These are phyloP conservation scores for Gastroboletus turbinatus DNA, from an alignment of 1,284 basidiomycete species.

Conservation along the genomic window DNA sequence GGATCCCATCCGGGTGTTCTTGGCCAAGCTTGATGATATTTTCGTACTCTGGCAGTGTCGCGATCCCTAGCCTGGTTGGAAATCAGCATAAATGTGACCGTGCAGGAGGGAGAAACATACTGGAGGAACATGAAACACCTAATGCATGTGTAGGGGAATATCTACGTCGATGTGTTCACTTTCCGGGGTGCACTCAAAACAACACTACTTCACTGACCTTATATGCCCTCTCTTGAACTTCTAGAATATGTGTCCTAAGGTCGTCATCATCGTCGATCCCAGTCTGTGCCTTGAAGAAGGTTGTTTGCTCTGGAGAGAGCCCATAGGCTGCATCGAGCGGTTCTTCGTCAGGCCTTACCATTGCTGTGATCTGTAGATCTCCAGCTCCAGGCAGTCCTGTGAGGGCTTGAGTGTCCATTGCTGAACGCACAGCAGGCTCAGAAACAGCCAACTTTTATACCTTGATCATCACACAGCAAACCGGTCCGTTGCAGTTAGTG, in stretches of 20 bases:
- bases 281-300: constrained; percentile 27
- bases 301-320: constrained; percentile 18
- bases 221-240: constrained; percentile 19
- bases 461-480: not conserved
- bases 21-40: constrained; percentile 20
- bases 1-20: constrained; percentile 19
- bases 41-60: constrained; percentile 14
- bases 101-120: not conserved
- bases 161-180: constrained; percentile 2
- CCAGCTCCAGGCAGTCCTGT: not conserved
- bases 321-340: constrained; percentile 5
- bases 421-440: not conserved
- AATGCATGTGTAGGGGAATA: constrained; percentile 24
- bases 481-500: not conserved
- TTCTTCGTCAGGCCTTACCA: not conserved
- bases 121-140: constrained; percentile 16
- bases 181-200: not conserved
- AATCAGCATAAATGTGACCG: not conserved
- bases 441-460: not conserved
- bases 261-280: constrained; percentile 19
- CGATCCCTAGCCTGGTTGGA: constrained; percentile 14
- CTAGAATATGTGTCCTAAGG: constrained; percentile 21
- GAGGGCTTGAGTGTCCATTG: constrained; percentile 8
- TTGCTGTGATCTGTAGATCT: not conserved
- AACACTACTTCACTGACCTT: constrained; percentile 8